Conservation (phyloP, 2,329 filamentous ascomycete genomes). For the Moelleriella libera region DNA sequence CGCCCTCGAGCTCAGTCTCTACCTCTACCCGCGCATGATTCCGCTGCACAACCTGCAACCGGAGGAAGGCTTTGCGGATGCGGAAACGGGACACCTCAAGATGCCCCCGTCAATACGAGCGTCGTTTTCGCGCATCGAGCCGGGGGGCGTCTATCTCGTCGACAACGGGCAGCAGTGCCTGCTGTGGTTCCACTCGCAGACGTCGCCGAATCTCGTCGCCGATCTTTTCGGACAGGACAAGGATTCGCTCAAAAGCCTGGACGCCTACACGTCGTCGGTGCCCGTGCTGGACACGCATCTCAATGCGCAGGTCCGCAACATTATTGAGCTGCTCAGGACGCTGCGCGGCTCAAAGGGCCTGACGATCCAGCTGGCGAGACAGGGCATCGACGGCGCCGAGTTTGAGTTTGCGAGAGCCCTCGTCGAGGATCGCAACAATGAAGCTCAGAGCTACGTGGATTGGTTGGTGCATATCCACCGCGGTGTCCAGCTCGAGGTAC, state of each 20-base stretch:
- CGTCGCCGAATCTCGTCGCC: constrained; percentile 77
- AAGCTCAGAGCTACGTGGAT: constrained; percentile 95
- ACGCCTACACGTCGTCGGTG: constrained; percentile 66
- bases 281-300: constrained; percentile 83
- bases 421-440: constrained; percentile 91
- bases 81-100: constrained; percentile 69
- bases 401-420: constrained; percentile 89
- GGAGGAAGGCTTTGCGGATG: constrained; percentile 82
- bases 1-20: constrained; percentile 70
- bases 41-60: constrained; percentile 79
- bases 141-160: constrained; percentile 85
- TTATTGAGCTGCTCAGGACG: constrained; percentile 71
- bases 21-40: constrained; percentile 90
- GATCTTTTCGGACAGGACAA: constrained; percentile 79
- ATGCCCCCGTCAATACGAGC: constrained; percentile 71
- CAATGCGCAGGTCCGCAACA: constrained; percentile 88
- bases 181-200: constrained; percentile 84
- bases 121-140: constrained; percentile 77
- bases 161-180: constrained; percentile 90
- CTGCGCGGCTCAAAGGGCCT: constrained; percentile 77
- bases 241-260: constrained; percentile 55
- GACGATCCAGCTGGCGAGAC: constrained; percentile 78
- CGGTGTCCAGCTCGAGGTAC: constrained; percentile 77
- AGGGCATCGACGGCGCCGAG: constrained; percentile 87
- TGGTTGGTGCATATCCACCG: constrained; percentile 95